Conservation (phyloP, 2,329 filamentous ascomycete species). For the Aspergillus aculeatinus region DNA sequence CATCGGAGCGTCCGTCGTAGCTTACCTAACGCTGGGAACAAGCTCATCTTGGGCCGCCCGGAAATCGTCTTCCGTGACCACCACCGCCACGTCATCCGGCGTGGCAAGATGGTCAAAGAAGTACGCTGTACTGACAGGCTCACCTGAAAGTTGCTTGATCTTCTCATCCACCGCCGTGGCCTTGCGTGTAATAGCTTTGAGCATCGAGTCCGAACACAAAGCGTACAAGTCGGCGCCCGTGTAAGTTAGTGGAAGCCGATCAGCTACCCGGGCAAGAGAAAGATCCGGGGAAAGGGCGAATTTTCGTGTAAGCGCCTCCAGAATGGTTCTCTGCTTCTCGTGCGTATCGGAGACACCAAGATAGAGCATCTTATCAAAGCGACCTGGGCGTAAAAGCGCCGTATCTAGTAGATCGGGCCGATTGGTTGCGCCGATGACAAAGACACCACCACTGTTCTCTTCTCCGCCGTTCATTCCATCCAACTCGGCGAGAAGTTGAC, state of each 20-base stretch:
- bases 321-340: conserved; percentile 89
- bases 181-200: conserved; percentile 93
- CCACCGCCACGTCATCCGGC: conserved; percentile 77
- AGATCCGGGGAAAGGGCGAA: conserved; percentile 81
- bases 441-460: conserved; percentile 76
- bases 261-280: conserved; percentile 71
- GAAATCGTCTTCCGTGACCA: conserved; percentile 89
- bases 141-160: conserved; percentile 62
- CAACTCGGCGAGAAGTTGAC: conserved; percentile 87
- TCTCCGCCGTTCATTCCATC: conserved; percentile 97
- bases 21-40: conserved; percentile 75
- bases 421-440: conserved; percentile 96
- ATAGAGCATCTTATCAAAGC: conserved; percentile 99
- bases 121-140: conserved; percentile 76
- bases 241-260: conserved; percentile 86
- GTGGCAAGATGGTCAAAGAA: conserved; percentile 93
- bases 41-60: conserved; percentile 76
- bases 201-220: conserved; percentile 95
- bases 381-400: conserved; percentile 80
- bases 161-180: conserved; percentile 80
- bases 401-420: conserved; percentile 89
- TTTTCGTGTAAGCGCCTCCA: conserved; percentile 92
- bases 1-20: neutral
- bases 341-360: conserved; percentile 95
- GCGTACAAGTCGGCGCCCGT: conserved; percentile 97